phyloP scores from a whole-genome alignment of 169 alveolate genomes.

The Plasmodium fragile region DNA sequence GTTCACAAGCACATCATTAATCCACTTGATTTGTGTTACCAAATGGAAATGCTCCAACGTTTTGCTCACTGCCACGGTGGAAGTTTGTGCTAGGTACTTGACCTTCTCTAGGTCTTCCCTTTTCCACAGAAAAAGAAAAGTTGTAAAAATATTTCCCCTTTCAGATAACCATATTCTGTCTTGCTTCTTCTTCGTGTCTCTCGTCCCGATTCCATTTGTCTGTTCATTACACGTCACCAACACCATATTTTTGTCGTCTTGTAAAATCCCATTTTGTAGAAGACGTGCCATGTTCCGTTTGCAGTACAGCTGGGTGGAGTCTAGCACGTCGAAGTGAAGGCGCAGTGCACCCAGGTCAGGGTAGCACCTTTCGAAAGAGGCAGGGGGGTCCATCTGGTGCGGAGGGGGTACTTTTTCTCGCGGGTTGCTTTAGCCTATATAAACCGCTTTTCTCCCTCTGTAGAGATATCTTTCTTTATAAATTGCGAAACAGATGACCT shows the following conservation, averaged over 20 bases:
- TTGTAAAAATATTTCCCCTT: constrained; percentile 70
- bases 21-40: constrained; percentile 78
- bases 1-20: constrained; percentile 79
- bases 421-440: not conserved
- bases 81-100: constrained; percentile 74
- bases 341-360: not conserved
- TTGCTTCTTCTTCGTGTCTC: constrained; percentile 58
- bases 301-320: constrained; percentile 81
- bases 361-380: not conserved
- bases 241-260: constrained; percentile 31
- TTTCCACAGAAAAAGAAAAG: constrained; percentile 79
- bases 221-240: constrained; percentile 77
- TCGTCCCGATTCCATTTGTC: constrained; percentile 82
- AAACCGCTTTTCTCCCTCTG: not conserved
- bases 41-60: constrained; percentile 76
- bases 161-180: constrained; percentile 78
- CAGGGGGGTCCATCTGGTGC: not conserved
- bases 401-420: not conserved
- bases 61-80: constrained; percentile 78
- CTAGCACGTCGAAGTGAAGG: constrained; percentile 76
- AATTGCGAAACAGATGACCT: not conserved
- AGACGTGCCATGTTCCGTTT: constrained; percentile 65
- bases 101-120: constrained; percentile 35
- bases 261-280: constrained; percentile 18
- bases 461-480: not conserved